phyloP scores from a whole-genome alignment of 805 yeast species.

The Cyberlindnera xylosilytica region DNA sequence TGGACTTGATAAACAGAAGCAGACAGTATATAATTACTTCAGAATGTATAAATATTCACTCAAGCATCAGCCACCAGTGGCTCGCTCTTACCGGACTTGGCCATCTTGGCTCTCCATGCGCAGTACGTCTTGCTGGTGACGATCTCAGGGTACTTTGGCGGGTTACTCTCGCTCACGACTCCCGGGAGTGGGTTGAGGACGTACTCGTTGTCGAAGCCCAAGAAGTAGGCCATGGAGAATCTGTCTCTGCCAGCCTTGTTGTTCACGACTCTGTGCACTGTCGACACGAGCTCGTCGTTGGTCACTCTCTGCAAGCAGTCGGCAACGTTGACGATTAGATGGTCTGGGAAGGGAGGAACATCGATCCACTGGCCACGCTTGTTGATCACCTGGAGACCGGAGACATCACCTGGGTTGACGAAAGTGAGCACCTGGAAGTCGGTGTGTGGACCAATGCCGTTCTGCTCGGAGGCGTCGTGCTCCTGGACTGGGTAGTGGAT shows the following conservation, averaged over 20 bases:
- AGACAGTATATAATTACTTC: no score
- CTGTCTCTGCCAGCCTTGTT: slow-evolving; percentile 15
- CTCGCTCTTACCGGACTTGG: slow-evolving; percentile 12
- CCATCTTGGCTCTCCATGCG: slow-evolving; percentile 12
- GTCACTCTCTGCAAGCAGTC: slow-evolving; percentile 38
- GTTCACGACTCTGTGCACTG: slow-evolving; percentile 37
- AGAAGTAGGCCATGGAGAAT: slow-evolving; percentile 27
- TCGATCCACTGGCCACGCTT: slow-evolving; percentile 31
- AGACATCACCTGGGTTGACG: slow-evolving; percentile 33
- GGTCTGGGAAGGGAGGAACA: slow-evolving; percentile 33
- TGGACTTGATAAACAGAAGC: no score
- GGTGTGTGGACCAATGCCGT: slow-evolving; percentile 40
- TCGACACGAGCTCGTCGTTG: slow-evolving; percentile 36
- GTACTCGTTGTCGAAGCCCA: slow-evolving; percentile 21
- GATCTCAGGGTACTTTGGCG: slow-evolving; percentile 18
- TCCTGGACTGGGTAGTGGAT: slow-evolving; percentile 34
- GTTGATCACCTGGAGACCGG: slow-evolving; percentile 38
- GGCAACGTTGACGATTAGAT: slow-evolving; percentile 38
- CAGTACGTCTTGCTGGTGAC: slow-evolving; percentile 8
- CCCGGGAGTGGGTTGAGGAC: slow-evolving; percentile 21
- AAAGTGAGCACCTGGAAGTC: slow-evolving; percentile 37
- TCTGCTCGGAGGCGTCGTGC: slow-evolving; percentile 26
- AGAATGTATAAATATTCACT: no score
- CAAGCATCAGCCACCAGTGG: no score
- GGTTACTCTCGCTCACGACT: slow-evolving; percentile 19